Evolutionary conservation across 2,329 filamentous ascomycete genomes (phyloP), one percentile per base, ranked within the genome.

Genomic region (Lojkania enalia): DNA sequence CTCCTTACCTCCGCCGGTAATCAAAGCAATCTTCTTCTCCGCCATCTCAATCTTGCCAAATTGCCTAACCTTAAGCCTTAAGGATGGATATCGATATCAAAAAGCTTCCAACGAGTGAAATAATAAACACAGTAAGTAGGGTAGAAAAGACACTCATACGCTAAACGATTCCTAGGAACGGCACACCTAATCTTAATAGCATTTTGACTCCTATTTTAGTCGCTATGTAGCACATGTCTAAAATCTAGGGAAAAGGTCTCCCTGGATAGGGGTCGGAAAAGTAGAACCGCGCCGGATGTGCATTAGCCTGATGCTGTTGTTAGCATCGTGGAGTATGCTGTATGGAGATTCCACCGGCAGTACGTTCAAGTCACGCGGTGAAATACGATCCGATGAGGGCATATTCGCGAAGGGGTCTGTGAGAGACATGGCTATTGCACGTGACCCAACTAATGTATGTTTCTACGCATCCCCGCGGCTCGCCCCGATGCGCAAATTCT

Each of bases 1-100:
- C n/a, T n/a, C n/a, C n/a, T n/a, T n/a, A n/a, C 50, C 47, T 46
- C 51, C 48, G 20, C 51, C 51, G 16, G 48, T 54, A 14, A 54
- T 51, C 11, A 54, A 14, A 1, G 48, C 48, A 20, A 54, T 42
- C 14, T 33, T 46, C 15, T 51, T 49, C 16, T 9, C 14, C 11
- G 30, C 6, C 9, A 16, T 33, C n/a, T n/a, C n/a, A n/a, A n/a
- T n/a, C n/a, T n/a, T n/a, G n/a, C n/a, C n/a, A n/a, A n/a, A n/a
- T n/a, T n/a, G n/a, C n/a, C n/a, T 9, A 15, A 11, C 14, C 7
- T 33, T 33, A 12, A 15, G 30, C 11, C 6, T 9, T 9, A 11
- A 15, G 30, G 7, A 27, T 7, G 23, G 23, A n/a, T 7, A n/a
- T 27, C n/a, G 23, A 7, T 27, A n/a, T 7, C 7, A 7, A 27